phyloP scores from a whole-genome alignment of 768 basidiomycete genomes.

The Trametes gibbosa region DNA sequence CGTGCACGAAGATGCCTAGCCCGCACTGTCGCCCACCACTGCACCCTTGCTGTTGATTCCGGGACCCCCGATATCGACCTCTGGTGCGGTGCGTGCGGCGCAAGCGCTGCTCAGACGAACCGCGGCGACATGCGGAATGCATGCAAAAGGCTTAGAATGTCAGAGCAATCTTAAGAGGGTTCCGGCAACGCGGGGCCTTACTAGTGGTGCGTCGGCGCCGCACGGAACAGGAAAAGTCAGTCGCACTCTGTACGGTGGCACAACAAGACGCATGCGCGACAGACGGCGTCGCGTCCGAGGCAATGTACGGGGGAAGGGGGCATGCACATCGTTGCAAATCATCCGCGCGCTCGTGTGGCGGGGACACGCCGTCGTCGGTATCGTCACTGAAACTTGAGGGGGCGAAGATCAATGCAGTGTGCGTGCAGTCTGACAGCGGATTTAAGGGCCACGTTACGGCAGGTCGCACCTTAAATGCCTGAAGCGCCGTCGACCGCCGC shows the following conservation, averaged over 20 bases:
- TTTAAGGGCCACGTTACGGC: neutral
- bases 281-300: conserved; percentile 4
- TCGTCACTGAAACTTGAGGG: neutral
- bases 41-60: neutral
- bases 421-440: neutral
- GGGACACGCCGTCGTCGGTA: neutral
- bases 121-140: neutral
- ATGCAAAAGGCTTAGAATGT: neutral
- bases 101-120: too few relatives aligned
- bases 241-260: too few relatives aligned
- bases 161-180: neutral
- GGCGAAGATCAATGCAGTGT: neutral
- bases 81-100: too few relatives aligned
- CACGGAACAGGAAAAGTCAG: neutral
- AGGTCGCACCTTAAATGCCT: too few relatives aligned
- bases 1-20: neutral
- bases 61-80: neutral
- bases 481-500: too few relatives aligned
- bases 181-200: too few relatives aligned
- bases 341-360: neutral
- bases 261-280: neutral
- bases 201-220: too few relatives aligned
- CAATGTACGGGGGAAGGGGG: neutral
- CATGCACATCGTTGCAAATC: neutral
- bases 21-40: neutral